Evolutionary conservation across 2,329 filamentous ascomycete species (phyloP), one percentile per base, ranked within the genome.

Genomic region (Fusarium euwallaceae): DNA sequence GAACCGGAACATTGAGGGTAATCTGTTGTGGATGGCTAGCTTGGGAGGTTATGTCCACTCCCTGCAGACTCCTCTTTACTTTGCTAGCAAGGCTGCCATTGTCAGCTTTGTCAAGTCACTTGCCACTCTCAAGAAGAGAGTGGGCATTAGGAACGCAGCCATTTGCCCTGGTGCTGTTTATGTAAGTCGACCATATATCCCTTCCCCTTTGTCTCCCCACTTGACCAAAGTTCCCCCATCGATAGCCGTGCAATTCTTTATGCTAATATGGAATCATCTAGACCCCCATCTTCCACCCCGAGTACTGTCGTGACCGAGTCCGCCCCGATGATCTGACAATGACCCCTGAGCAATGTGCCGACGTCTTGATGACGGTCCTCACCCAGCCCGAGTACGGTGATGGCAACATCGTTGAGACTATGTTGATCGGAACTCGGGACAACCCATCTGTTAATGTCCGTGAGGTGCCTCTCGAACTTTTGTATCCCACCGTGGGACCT

Each of bases 31-130:
- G 55, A 45, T 83, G 1, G 71, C 76, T 1, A 80, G 77, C n/a
- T 27, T 82, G 37, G 77, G 74, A 0, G 80, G 66, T 1, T 82
- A 83, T 11, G n/a, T 82, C 8, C 78, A 79, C 17, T 71, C 72
- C 1, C 34, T 82, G 8, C 70, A 76, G 11, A 78, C 81, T 0
- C 82, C 81, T 0, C 6, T 75, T 1, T 75, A 74, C 37, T 74
- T 70, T 45, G 66, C 64, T 2, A 75, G 72, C 29, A 75, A 75
- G 27, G 73, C 69, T 1, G 71, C 71, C 1, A 20, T 75, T 2
- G 61, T 75, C 1, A 75, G 71, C 22, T 59, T 74, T n/a, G 69
- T 66, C 1, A 74, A 66, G 37, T 72, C 69, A 0, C n/a, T 74
- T 11, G 58, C 43, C 22, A 61, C 61, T 4, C 24, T 72, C 2